Evolutionary conservation across 2,329 filamentous ascomycete species (phyloP).

Genomic region (Aspergillus aculeatinus): DNA sequence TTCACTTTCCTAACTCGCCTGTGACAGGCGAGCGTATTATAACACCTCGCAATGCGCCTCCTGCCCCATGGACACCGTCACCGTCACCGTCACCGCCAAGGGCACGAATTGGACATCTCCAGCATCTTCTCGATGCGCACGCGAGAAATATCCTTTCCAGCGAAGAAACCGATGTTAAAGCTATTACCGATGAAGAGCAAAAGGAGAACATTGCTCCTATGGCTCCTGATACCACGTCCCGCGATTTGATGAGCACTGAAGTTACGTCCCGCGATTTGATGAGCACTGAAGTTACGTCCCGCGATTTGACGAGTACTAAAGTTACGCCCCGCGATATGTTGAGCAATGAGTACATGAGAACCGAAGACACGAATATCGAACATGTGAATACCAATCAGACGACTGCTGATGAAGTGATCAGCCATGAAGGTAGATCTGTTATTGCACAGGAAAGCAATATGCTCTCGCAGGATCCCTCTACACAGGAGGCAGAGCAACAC

Average conservation of each 20-base stretch:
- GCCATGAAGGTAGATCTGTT: background rate
- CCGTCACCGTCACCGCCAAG: background rate
- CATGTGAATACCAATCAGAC: too few relatives aligned
- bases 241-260: background rate
- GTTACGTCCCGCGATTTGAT: background rate
- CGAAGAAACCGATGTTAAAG: background rate
- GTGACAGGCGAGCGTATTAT: conserved; percentile 7
- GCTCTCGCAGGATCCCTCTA: conserved; percentile 23
- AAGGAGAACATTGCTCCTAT: conserved; percentile 20
- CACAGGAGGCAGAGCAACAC: conserved; percentile 14
- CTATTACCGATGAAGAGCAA: conserved; percentile 4
- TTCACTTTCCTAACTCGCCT: conserved; percentile 15
- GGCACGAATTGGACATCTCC: conserved; percentile 1
- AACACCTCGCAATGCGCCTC: conserved; percentile 12
- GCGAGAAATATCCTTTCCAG: background rate
- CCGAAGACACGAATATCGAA: background rate
- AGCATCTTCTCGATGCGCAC: background rate
- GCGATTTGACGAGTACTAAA: background rate
- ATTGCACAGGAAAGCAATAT: conserved; percentile 9
- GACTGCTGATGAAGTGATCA: too few relatives aligned
- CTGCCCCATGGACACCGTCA: background rate
- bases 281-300: background rate
- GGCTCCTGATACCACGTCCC: too few relatives aligned
- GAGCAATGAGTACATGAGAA: background rate
- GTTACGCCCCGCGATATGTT: background rate